phyloP scores from a whole-genome alignment of 1,139 yeast genomes.

The Eremothecium gossypii region DNA sequence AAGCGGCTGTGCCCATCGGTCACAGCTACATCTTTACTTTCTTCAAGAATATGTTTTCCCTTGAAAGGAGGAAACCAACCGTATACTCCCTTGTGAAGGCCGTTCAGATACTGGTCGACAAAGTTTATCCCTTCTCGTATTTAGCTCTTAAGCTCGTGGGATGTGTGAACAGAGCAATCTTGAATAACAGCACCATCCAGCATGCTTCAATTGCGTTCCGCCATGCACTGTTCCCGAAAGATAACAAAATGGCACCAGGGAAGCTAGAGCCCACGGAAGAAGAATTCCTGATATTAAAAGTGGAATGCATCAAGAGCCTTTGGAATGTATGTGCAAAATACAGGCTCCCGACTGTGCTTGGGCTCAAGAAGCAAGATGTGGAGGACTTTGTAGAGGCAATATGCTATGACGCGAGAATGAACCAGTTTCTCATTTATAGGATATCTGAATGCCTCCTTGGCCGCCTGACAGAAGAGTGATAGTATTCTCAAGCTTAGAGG shows the following conservation, averaged over 20 bases:
- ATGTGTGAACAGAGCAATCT: conserved; percentile 8
- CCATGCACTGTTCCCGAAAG: conserved; percentile 23
- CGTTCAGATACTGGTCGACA: conserved; percentile 10
- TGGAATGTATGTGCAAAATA: conserved; percentile 10
- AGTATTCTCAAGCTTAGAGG: background rate
- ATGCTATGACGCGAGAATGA: conserved; percentile 12
- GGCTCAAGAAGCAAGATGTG: conserved; percentile 14
- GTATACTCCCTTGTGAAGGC: conserved; percentile 16
- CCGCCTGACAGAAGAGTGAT: conserved; percentile 2
- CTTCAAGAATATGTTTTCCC: conserved; percentile 12
- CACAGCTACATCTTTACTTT: conserved; percentile 13
- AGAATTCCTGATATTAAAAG: conserved; percentile 15
- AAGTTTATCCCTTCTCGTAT: conserved; percentile 5
- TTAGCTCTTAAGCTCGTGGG: conserved; percentile 9
- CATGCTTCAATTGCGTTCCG: conserved; percentile 10
- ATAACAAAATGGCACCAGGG: conserved; percentile 22
- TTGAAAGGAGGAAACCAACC: conserved; percentile 20
- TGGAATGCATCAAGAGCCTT: conserved; percentile 12
- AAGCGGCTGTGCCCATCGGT: background rate
- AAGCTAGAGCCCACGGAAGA: conserved; percentile 17
- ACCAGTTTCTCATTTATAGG: conserved; percentile 7
- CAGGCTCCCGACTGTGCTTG: conserved; percentile 11
- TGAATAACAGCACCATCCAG: conserved; percentile 4
- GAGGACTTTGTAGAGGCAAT: conserved; percentile 12
- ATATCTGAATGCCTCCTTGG: conserved; percentile 7